Conservation (phyloP, 192 early-diverging fungal species). For the Coemansia sp. region DNA sequence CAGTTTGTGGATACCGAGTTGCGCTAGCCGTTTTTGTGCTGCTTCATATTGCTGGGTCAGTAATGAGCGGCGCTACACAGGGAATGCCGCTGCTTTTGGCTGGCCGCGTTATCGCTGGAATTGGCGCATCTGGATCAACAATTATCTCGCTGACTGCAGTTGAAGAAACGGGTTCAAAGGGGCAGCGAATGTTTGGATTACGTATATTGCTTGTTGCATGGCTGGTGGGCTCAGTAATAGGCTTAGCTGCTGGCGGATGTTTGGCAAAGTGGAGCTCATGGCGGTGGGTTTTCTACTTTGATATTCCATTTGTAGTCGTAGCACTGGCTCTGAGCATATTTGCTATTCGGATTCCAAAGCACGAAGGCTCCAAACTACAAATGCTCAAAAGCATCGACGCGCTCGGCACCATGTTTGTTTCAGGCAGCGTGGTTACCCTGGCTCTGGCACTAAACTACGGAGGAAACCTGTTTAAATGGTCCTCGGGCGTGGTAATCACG, state of each 20-base stretch:
- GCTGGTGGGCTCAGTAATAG: conserved; percentile 57
- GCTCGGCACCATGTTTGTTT: conserved; percentile 51
- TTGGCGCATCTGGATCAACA: conserved; percentile 50
- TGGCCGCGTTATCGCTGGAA: conserved; percentile 51
- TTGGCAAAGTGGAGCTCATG: conserved; percentile 35
- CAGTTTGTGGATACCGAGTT: conserved; percentile 52
- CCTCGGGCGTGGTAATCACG: conserved; percentile 58
- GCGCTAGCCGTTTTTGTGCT: conserved; percentile 20
- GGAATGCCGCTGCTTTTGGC: conserved; percentile 60
- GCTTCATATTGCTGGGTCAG: conserved; percentile 43
- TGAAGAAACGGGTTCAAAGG: conserved; percentile 29
- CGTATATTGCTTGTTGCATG: conserved; percentile 29
- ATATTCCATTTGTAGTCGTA: conserved; percentile 28
- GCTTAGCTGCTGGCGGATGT: conserved; percentile 58
- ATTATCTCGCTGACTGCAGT: conserved; percentile 57
- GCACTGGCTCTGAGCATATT: conserved; percentile 40
- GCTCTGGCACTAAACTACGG: conserved; percentile 62
- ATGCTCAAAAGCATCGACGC: conserved; percentile 54
- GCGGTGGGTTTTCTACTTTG: conserved; percentile 59
- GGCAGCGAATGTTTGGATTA: conserved; percentile 30
- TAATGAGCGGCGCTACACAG: conserved; percentile 52
- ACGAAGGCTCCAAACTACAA: conserved; percentile 12
- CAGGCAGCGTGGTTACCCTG: conserved; percentile 44
- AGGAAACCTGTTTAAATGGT: conserved; percentile 65
- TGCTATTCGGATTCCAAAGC: conserved; percentile 8